A percentile compares a stretch with the other conserved stretches of the same genome.
phyloP scores from a whole-genome alignment of 805 yeast species.

The Lipomyces starkeyi region DNA sequence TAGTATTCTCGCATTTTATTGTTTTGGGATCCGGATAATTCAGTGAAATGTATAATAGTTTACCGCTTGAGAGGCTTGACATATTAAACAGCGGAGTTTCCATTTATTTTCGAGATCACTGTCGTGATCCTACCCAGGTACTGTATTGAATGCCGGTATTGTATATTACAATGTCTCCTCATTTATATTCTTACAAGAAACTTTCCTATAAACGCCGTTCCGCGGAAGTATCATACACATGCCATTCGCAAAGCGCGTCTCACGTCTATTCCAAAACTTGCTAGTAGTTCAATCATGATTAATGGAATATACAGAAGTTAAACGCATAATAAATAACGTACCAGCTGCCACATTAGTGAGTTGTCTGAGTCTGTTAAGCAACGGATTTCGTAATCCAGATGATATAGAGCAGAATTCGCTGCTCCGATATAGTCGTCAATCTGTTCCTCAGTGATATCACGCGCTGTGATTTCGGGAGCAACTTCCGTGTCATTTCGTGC shows the following conservation, averaged over 20 bases:
- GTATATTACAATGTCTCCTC: too few species aligned
- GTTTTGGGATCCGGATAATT: neutral
- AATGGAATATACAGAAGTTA: neutral
- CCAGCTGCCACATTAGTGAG: constrained; percentile 29
- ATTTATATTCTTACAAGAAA: too few species aligned
- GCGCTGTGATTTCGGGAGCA: constrained; percentile 8
- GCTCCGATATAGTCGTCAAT: constrained; percentile 22
- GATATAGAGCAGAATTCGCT: constrained; percentile 23
- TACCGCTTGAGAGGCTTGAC: neutral
- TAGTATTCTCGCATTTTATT: neutral
- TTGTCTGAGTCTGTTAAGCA: constrained; percentile 13
- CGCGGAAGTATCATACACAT: neutral
- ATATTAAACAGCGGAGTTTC: neutral
- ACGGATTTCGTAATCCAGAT: constrained; percentile 31
- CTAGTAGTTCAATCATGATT: neutral
- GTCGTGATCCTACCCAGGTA: neutral
- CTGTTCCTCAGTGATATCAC: constrained; percentile 23
- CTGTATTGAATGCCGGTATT: neutral
- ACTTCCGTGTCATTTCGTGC: neutral
- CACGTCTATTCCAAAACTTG: neutral
- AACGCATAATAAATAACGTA: constrained; percentile 4
- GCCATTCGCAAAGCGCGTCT: neutral
- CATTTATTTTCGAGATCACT: neutral
- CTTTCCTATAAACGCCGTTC: neutral
- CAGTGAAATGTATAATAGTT: neutral